phyloP scores from a whole-genome alignment of 345 rosid genomes.

The Mercurialis annua region DNA sequence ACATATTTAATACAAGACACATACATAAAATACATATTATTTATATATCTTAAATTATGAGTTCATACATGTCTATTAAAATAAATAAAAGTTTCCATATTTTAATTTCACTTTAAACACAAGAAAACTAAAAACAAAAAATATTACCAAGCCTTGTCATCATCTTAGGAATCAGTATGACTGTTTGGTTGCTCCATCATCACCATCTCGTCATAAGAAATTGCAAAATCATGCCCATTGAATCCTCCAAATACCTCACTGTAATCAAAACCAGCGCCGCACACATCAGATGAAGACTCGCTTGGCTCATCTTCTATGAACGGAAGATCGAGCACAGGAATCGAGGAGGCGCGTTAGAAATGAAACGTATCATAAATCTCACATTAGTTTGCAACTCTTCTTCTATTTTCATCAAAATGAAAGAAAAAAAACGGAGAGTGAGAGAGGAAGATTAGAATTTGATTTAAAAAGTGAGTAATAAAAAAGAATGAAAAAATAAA shows the following conservation, averaged over 20 bases:
- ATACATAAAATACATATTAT: too few relatives aligned
- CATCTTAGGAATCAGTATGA: constrained; percentile 58
- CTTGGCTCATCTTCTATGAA: constrained; percentile 30
- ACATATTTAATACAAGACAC: too few relatives aligned
- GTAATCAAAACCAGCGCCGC: constrained; percentile 62
- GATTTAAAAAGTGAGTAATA: neutral
- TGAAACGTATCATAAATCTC: constrained; percentile 79
- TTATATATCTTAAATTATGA: constrained; percentile 1
- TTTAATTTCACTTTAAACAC: too few relatives aligned
- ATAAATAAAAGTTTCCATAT: neutral
- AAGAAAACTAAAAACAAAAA: constrained; percentile 14
- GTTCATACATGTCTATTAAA: neutral
- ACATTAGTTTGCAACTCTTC: constrained; percentile 61
- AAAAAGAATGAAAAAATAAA: too few relatives aligned
- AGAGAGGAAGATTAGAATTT: constrained; percentile 23
- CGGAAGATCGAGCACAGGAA: constrained; percentile 92
- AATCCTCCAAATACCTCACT: constrained; percentile 72
- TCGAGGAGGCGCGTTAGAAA: constrained; percentile 73
- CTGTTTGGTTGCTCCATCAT: constrained; percentile 36
- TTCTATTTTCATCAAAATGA: constrained; percentile 55
- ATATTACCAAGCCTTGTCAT: constrained; percentile 76
- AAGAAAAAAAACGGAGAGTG: too few relatives aligned
- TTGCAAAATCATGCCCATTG: constrained; percentile 51
- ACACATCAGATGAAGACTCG: constrained; percentile 57
- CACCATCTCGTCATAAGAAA: constrained; percentile 66